A percentile compares a stretch with the other conserved stretches of the same genome.
Evolutionary conservation across 305 asterid genomes (phyloP).

Genomic region (Ruellia speciosa): DNA sequence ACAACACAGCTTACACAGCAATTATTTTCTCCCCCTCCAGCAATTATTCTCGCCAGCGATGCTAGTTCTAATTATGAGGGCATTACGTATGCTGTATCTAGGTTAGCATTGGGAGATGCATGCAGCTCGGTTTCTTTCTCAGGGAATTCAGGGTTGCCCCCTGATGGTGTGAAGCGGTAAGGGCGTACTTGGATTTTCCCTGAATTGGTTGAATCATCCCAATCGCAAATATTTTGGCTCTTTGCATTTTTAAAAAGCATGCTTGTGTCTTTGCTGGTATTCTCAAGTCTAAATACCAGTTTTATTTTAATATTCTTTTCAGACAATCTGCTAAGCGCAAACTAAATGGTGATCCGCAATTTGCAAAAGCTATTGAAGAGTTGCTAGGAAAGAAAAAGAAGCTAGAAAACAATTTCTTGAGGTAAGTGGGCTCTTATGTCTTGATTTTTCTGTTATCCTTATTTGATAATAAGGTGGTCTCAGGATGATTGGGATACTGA

Average conservation of each 20-base stretch:
- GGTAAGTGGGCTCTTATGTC: constrained; percentile 34
- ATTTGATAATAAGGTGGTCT: not conserved
- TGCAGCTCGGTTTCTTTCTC: constrained; percentile 42
- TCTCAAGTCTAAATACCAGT: constrained; percentile 10
- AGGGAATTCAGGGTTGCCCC: constrained; percentile 24
- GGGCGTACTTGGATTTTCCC: constrained; percentile 23
- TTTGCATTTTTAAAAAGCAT: constrained; percentile 2
- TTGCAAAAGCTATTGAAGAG: constrained; percentile 32
- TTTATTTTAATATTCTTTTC: constrained; percentile 11
- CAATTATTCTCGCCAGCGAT: constrained; percentile 37
- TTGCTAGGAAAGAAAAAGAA: constrained; percentile 42
- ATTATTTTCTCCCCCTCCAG: constrained; percentile 44
- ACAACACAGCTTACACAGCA: constrained; percentile 81
- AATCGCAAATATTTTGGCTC: not conserved
- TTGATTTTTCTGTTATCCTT: not conserved
- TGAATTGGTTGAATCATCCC: constrained; percentile 24
- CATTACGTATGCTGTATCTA: constrained; percentile 38
- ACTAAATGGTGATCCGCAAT: constrained; percentile 28
- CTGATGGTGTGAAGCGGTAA: constrained; percentile 39
- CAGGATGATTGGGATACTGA: not conserved
- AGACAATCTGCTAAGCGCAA: constrained; percentile 36
- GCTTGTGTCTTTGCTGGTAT: not conserved
- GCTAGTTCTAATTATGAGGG: constrained; percentile 31
- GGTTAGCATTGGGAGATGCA: constrained; percentile 56
- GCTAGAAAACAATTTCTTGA: constrained; percentile 51